phyloP scores from a whole-genome alignment of 345 rosid species.

The Physaria fendleri region DNA sequence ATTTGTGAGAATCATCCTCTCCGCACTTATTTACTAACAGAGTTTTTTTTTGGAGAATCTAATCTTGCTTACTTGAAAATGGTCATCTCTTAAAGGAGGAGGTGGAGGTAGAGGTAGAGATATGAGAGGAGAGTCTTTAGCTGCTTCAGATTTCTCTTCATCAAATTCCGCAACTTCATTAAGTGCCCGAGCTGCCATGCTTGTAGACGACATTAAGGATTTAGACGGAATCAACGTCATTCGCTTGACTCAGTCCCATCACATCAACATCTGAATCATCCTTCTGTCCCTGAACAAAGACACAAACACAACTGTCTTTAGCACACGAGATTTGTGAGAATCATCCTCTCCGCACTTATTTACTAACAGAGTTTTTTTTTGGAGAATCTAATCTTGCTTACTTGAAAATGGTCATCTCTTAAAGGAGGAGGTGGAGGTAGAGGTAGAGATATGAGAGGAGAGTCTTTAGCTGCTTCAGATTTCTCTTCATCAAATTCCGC shows the following conservation, averaged over 20 bases:
- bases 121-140: conserved; percentile 34
- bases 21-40: neutral
- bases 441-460: conserved; percentile 41
- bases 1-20: neutral
- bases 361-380: neutral
- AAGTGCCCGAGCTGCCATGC: conserved; percentile 65
- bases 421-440: conserved; percentile 44
- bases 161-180: conserved; percentile 49
- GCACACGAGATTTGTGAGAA: neutral
- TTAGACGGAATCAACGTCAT: too few relatives aligned
- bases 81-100: conserved; percentile 35
- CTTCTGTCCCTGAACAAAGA: too few relatives aligned
- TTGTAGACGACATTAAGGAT: conserved; percentile 50
- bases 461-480: conserved; percentile 33
- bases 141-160: conserved; percentile 41
- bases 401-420: conserved; percentile 34
- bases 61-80: conserved; percentile 24
- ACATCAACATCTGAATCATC: too few relatives aligned
- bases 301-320: too few relatives aligned
- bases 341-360: neutral
- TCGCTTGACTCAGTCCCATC: too few relatives aligned
- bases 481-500: conserved; percentile 51
- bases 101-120: conserved; percentile 47
- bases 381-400: conserved; percentile 3
- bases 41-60: neutral